Evolutionary conservation across 345 rosid genomes (phyloP).

Genomic region (Aquilaria yunnanensis): DNA sequence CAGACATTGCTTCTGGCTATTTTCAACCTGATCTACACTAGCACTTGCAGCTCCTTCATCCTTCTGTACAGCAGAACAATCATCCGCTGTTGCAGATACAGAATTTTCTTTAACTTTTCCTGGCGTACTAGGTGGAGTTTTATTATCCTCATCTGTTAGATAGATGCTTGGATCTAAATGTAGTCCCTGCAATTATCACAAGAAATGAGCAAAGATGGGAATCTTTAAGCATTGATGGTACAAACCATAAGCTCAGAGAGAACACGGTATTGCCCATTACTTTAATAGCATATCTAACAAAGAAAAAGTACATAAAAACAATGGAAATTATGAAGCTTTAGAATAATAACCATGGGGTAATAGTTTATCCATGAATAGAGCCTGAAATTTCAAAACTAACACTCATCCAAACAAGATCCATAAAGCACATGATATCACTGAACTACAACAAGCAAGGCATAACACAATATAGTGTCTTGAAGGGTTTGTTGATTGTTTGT

Average conservation of each 20-base stretch:
- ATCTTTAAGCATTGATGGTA: too few relatives aligned
- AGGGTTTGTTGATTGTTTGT: too few relatives aligned
- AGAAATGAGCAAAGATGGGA: not conserved
- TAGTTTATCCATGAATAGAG: too few relatives aligned
- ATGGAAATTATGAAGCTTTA: conserved; percentile 10
- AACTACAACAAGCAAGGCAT: too few relatives aligned
- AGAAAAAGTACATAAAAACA: not conserved
- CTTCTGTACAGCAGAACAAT: conserved; percentile 19
- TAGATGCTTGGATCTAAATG: conserved; percentile 99
- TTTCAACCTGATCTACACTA: conserved; percentile 27
- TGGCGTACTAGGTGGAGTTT: conserved; percentile 37
- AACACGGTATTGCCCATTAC: too few relatives aligned
- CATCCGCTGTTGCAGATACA: conserved; percentile 23
- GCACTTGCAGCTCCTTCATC: conserved; percentile 24
- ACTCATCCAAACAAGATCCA: too few relatives aligned
- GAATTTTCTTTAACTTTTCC: conserved; percentile 31
- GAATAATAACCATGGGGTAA: not conserved
- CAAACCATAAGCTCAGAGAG: too few relatives aligned
- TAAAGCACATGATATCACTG: too few relatives aligned
- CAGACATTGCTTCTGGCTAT: conserved; percentile 11
- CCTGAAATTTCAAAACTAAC: too few relatives aligned
- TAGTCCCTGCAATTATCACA: conserved; percentile 54
- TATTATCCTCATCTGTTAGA: conserved; percentile 84
- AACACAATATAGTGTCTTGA: too few relatives aligned
- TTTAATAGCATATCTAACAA: too few relatives aligned